Evolutionary conservation across 306 rosid species (phyloP).

Genomic region (Quercus berberidifolia): DNA sequence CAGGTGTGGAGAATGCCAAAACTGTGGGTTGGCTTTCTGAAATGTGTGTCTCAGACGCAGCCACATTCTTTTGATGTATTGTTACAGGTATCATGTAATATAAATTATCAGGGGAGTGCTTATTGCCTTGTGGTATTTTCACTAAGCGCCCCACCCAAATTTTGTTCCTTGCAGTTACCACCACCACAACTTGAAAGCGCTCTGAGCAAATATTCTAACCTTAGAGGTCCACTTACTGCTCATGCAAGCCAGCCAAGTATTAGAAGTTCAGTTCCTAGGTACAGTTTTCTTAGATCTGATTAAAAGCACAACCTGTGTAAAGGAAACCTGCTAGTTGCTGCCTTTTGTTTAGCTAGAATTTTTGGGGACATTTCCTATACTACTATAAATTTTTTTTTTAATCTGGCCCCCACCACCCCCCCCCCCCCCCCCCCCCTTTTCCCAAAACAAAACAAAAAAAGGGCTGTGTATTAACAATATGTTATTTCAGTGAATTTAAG

Average conservation of each 20-base stretch:
- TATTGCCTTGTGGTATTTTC: neutral
- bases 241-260: constrained; percentile 76
- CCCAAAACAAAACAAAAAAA: too few relatives aligned
- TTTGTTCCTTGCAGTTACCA: constrained; percentile 64
- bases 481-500: too few relatives aligned
- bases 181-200: constrained; percentile 86
- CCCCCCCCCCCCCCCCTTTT: too few relatives aligned
- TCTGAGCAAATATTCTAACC: constrained; percentile 69
- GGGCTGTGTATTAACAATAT: neutral
- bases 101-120: constrained; percentile 1
- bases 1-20: constrained; percentile 99
- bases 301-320: neutral
- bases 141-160: too few relatives aligned
- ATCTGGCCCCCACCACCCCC: neutral
- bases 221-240: constrained; percentile 72
- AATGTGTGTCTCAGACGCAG: constrained; percentile 94
- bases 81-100: constrained; percentile 60
- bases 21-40: constrained; percentile 96
- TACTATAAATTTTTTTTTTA: neutral
- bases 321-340: neutral
- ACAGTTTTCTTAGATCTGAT: constrained; percentile 22
- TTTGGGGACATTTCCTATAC: neutral
- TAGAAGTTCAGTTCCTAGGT: constrained; percentile 78
- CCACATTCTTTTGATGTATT: constrained; percentile 91
- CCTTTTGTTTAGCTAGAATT: neutral